phyloP scores from a whole-genome alignment of 2,329 filamentous ascomycete genomes.

The Sporothrix dimorphospora region DNA sequence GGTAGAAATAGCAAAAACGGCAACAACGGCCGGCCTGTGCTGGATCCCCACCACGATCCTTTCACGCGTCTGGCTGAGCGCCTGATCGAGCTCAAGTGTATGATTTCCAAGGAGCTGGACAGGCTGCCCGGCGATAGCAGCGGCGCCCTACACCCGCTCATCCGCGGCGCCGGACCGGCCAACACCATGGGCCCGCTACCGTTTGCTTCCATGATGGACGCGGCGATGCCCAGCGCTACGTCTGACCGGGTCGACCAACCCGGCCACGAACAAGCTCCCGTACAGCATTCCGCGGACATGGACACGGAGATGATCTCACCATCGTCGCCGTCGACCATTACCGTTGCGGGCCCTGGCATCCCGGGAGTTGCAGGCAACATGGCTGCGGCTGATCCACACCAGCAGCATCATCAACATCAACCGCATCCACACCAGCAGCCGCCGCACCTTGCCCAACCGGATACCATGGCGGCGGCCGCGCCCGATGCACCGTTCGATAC shows the following conservation, averaged over 20 bases:
- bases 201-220: neutral
- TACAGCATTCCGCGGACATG: neutral
- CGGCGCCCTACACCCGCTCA: neutral
- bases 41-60: constrained; percentile 23
- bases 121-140: constrained; percentile 10
- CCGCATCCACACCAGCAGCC: neutral
- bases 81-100: constrained; percentile 31
- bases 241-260: neutral
- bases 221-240: neutral
- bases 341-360: neutral
- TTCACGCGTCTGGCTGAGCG: constrained; percentile 34
- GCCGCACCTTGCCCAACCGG: neutral
- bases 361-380: neutral
- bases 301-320: constrained; percentile 4
- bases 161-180: constrained; percentile 1
- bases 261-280: neutral
- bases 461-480: neutral
- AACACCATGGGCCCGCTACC: constrained; percentile 6
- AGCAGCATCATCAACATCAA: neutral
- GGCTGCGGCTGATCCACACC: neutral
- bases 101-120: constrained; percentile 32
- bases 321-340: neutral
- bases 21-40: neutral
- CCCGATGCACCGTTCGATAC: constrained; percentile 19
- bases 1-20: neutral